Evolutionary conservation across 352 stramenopile genomes (phyloP).

Genomic region (Pythium brassicae): DNA sequence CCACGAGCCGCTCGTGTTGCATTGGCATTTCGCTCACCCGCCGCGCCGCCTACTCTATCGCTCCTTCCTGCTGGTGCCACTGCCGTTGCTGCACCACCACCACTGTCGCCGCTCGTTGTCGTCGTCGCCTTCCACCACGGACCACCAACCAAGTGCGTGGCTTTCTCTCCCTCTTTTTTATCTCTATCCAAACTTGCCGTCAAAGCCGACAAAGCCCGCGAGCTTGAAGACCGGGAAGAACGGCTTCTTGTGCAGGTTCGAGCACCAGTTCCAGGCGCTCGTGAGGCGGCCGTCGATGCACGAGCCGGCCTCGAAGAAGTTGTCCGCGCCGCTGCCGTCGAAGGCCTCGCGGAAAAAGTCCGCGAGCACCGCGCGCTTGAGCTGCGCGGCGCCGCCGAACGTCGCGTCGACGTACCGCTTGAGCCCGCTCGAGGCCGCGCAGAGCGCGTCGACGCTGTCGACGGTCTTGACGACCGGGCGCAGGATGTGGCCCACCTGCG

Average conservation of each 20-base stretch:
- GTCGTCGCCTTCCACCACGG: too few species aligned
- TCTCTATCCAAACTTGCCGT: slow-evolving; percentile 91
- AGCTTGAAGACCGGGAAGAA: slow-evolving; percentile 97
- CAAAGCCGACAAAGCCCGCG: slow-evolving; percentile 95
- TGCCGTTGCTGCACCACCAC: too few species aligned
- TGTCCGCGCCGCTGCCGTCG: slow-evolving; percentile 93
- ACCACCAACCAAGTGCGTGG: too few species aligned
- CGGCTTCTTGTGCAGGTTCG: slow-evolving; percentile 88
- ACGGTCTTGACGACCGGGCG: slow-evolving; percentile 87
- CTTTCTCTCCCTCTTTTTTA: neutral
- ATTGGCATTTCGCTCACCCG: too few species aligned
- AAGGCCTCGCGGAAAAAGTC: slow-evolving; percentile 97
- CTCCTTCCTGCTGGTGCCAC: neutral
- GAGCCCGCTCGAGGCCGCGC: slow-evolving; percentile 37
- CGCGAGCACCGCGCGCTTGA: slow-evolving; percentile 90
- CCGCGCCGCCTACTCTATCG: neutral
- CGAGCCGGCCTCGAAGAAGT: slow-evolving; percentile 94
- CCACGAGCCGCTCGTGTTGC: too few species aligned
- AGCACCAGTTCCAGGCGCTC: slow-evolving; percentile 98
- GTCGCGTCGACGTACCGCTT: slow-evolving; percentile 60
- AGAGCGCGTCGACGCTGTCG: slow-evolving; percentile 62
- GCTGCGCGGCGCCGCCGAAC: slow-evolving; percentile 82
- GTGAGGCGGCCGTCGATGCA: slow-evolving; percentile 97
- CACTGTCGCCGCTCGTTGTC: too few species aligned
- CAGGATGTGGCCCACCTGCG: slow-evolving; percentile 88